These are phyloP conservation scores for Gaeumannomyces tritici DNA, from an alignment of 2,329 filamentous ascomycete genomes.

Conservation along the genomic window DNA sequence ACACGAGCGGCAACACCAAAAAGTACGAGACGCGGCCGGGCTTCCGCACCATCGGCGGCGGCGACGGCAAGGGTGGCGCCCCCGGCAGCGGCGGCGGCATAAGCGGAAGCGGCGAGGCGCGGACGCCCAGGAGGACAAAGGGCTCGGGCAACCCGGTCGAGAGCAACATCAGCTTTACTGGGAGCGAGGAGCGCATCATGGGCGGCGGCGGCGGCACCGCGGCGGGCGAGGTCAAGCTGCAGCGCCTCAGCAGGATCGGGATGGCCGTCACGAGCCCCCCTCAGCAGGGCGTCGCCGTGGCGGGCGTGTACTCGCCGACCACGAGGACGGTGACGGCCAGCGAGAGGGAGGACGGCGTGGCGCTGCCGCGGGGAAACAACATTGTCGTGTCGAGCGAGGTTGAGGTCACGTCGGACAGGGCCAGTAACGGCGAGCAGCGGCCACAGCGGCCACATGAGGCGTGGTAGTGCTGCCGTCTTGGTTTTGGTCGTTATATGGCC, in stretches of 20 bases:
- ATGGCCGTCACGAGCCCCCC: neutral
- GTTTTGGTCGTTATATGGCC: too few relatives aligned
- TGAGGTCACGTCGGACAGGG: constrained; percentile 15
- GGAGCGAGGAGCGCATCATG: constrained; percentile 17
- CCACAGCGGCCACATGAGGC: neutral
- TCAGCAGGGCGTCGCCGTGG: neutral
- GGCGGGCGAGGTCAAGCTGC: constrained; percentile 3
- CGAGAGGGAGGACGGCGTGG: neutral
- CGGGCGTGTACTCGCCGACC: constrained; percentile 26
- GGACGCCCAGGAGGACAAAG: constrained; percentile 8
- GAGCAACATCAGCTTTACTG: constrained; percentile 15
- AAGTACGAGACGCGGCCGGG: constrained; percentile 25
- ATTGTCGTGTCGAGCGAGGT: constrained; percentile 31
- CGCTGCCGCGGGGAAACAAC: constrained; percentile 9
- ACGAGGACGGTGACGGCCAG: constrained; percentile 12
- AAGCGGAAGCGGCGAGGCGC: constrained; percentile 7
- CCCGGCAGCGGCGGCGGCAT: constrained; percentile 12
- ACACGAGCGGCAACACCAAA: constrained; percentile 7
- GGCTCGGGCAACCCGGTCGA: constrained; percentile 15
- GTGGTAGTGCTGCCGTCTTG: neutral
- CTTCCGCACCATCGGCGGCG: constrained; percentile 30
- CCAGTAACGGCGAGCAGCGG: neutral
- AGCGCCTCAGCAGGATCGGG: neutral
- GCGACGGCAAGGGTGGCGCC: constrained; percentile 26
- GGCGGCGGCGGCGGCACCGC: neutral